These are phyloP conservation scores for Straminergon stramineum DNA, from an alignment of 225 moss, liverwort and hornwort genomes.

Conservation along the genomic window DNA sequence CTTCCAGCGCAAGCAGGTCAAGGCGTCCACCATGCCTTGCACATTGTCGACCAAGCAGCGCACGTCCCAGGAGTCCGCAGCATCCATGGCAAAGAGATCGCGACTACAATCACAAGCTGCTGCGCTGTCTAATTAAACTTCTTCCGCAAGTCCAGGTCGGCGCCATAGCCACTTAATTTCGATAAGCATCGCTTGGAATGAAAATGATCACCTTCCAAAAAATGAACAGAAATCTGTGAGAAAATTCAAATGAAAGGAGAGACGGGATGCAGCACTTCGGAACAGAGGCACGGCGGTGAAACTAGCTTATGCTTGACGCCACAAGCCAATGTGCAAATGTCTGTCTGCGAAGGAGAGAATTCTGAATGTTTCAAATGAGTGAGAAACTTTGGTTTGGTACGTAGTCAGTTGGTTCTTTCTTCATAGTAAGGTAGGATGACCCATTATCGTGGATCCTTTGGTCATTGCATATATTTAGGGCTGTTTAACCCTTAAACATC, in stretches of 20 bases:
- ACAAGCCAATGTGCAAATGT: background rate
- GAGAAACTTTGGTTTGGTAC: background rate
- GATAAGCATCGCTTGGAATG: background rate
- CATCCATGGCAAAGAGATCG: constrained; percentile 9
- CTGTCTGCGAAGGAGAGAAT: background rate
- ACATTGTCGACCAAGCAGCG: constrained; percentile 94
- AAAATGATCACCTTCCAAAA: background rate
- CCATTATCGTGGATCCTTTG: background rate
- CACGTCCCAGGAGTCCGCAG: constrained; percentile 35
- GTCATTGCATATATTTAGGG: background rate
- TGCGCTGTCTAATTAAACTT: background rate
- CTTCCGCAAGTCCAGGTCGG: background rate
- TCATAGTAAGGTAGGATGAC: background rate
- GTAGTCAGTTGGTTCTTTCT: background rate
- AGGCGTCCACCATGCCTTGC: constrained; percentile 96
- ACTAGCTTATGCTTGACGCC: background rate
- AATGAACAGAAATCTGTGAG: background rate
- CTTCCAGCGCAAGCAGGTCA: constrained; percentile 95
- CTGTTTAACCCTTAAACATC: no score
- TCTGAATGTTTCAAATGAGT: background rate
- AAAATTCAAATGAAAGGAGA: background rate
- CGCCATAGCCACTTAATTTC: background rate
- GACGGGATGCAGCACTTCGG: background rate
- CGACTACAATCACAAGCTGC: background rate
- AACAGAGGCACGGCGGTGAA: background rate